Evolutionary conservation across 139 green algal genomes (phyloP).

Genomic region (Coelastrella sp.): DNA sequence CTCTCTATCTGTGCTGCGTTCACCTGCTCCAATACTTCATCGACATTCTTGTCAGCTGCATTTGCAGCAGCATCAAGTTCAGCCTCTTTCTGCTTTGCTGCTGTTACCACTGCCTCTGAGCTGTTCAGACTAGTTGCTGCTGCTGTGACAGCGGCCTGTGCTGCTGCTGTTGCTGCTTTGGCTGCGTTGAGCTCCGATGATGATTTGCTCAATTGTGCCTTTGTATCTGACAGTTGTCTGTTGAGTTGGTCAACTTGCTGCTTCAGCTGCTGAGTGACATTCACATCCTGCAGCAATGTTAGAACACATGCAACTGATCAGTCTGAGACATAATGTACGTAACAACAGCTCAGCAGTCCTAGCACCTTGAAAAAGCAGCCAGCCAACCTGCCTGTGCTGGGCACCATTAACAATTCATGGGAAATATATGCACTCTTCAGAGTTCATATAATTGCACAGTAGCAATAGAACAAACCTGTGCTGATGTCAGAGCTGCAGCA

Average conservation of each 20-base stretch:
- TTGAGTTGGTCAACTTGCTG: background rate
- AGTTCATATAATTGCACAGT: background rate
- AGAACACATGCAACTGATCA: background rate
- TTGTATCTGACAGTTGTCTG: background rate
- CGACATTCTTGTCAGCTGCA: conserved; percentile 8
- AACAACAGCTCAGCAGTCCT: too few species aligned
- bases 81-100: conserved; percentile 17
- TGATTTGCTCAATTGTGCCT: background rate
- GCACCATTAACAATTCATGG: background rate
- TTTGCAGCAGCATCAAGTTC: background rate
- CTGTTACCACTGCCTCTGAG: background rate
- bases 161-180: conserved; percentile 16
- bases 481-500: background rate
- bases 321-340: background rate
- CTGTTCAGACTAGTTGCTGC: conserved; percentile 1
- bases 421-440: background rate
- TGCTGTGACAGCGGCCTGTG: background rate
- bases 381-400: too few species aligned
- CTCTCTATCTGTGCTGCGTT: background rate
- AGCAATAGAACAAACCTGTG: conserved; percentile 4
- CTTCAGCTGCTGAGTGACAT: conserved; percentile 17
- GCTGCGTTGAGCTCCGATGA: background rate
- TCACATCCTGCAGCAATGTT: background rate
- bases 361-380: too few species aligned
- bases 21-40: background rate